Evolutionary conservation across 2,329 filamentous ascomycete species (phyloP).

Genomic region (Penicillium griseofulvum): DNA sequence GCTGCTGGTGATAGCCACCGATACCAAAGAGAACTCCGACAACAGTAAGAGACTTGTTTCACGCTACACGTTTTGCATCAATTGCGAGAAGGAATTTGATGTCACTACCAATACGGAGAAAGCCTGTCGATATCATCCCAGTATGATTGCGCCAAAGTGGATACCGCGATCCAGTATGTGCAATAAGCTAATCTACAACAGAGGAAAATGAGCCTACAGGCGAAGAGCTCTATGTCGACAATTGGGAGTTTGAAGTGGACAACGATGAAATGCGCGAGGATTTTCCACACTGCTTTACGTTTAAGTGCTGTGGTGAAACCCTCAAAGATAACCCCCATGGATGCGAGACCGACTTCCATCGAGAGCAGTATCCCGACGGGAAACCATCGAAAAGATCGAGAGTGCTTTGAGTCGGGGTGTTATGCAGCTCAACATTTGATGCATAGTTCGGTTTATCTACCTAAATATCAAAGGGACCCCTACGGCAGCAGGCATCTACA

Average conservation of each 20-base stretch:
- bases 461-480: too few relatives aligned
- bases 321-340: neutral
- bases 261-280: neutral
- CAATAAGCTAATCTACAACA: neutral
- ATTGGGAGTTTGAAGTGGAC: neutral
- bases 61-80: neutral
- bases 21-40: neutral
- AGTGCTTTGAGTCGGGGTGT: neutral
- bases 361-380: neutral
- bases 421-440: neutral
- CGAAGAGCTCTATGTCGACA: neutral
- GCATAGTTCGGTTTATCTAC: too few relatives aligned
- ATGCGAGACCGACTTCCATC: neutral
- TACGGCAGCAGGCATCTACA: too few relatives aligned
- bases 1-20: neutral
- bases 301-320: neutral
- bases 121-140: neutral
- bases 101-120: neutral
- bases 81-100: neutral
- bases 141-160: neutral
- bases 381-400: neutral
- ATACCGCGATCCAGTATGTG: neutral
- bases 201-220: neutral
- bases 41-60: neutral
- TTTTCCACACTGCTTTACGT: neutral